Evolutionary conservation across 768 basidiomycete genomes (phyloP), one percentile per base, ranked within the genome.

Genomic region (Mycena filopes): DNA sequence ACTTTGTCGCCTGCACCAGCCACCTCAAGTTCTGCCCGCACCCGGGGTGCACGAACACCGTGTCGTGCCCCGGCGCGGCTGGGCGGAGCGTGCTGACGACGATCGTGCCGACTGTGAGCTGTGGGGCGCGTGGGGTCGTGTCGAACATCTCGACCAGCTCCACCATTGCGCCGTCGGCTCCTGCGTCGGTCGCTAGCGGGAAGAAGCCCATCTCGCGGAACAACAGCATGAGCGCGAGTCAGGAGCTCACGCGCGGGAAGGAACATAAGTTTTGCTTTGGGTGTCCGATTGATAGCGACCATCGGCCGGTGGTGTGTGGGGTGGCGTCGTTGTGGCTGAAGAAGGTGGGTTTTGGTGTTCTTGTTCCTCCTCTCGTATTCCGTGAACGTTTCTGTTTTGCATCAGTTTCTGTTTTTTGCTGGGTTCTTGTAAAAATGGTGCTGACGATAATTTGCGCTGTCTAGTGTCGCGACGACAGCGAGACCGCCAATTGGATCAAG

Each of bases 401-500:
- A 36, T 36, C 36, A 2, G 11, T 36, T 36, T 36, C 36, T 9
- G 11, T 36, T 36, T 36, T 36, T 36, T 36, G 11, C 36, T 15
- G 3, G 11, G 10, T 36, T 11, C 15, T 36, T 36, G 36, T 11
- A 36, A 36, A 11, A 4, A 36, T 36, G n/a, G 15, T 36, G 5
- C 36, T 36, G 36, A 36, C 10, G 36, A 36, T 36, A 36, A 36
- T 15, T 11, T 36, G 11, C 36, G 36, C n/a, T n/a, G n/a, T n/a
- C n/a, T 36, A 36, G 79, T 99, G 98, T 78, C 87, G 89, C 54
- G 98, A 99, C 76, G 98, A 99, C 75, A 94, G 92, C 67, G 98
- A 99, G 81, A 99, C 98, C 20, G 95, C 96, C 26, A 99, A 99
- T 77, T 99, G 98, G 98, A 95, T 99, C 83, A 95, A 94, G 87